phyloP scores from a whole-genome alignment of 495 filamentous ascomycete species.

The Xylaria acuta region DNA sequence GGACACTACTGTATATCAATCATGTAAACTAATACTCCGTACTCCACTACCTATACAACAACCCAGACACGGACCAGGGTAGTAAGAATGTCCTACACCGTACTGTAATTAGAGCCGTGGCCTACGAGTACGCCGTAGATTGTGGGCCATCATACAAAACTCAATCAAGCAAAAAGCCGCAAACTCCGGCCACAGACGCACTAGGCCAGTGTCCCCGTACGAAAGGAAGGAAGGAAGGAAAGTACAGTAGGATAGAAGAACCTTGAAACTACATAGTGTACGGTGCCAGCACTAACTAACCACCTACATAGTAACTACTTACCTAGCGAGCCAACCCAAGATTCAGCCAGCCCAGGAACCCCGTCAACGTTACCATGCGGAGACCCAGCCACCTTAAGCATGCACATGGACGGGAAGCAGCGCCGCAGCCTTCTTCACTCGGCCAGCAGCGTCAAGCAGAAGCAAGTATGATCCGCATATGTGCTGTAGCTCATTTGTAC shows the following conservation, averaged over 20 bases:
- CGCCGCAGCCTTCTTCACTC: slow-evolving; percentile 24
- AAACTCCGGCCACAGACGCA: slow-evolving; percentile 1
- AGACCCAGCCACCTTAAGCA: slow-evolving; percentile 19
- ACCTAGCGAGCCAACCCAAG: background rate
- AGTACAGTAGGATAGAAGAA: background rate
- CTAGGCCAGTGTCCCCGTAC: background rate
- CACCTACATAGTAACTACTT: background rate
- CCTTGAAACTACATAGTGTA: background rate
- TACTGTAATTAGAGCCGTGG: slow-evolving; percentile 1
- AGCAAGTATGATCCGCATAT: slow-evolving; percentile 49
- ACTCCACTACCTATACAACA: background rate
- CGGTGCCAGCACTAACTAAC: background rate
- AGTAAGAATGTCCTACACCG: background rate
- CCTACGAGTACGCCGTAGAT: background rate
- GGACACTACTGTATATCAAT: slow-evolving; percentile 8
- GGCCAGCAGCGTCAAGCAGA: slow-evolving; percentile 39
- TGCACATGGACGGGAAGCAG: slow-evolving; percentile 25
- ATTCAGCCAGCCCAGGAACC: slow-evolving; percentile 22
- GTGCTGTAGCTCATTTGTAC: slow-evolving; percentile 29
- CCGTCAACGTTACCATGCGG: slow-evolving; percentile 26
- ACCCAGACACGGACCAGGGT: background rate
- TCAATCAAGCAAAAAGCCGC: slow-evolving; percentile 25
- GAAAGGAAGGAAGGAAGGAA: background rate
- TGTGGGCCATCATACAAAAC: background rate
- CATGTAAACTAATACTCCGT: background rate